A percentile compares a stretch with the other conserved stretches of the same genome.
phyloP scores from a whole-genome alignment of 208 protist species.

The Leishmania martiniquensis region DNA sequence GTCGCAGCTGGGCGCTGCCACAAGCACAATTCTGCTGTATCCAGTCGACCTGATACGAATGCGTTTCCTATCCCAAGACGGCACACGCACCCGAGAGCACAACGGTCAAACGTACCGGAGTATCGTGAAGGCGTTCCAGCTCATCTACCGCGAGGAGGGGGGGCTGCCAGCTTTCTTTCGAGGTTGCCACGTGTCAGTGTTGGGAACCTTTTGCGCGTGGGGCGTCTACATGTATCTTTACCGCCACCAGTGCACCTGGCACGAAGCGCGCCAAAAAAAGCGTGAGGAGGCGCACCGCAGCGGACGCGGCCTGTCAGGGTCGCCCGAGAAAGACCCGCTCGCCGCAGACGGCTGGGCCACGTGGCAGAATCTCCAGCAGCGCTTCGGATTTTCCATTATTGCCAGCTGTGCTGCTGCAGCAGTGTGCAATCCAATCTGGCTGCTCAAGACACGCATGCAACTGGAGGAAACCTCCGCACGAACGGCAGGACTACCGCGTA shows the following conservation, averaged over 20 bases:
- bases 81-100: slow-evolving; percentile 65
- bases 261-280: slow-evolving; percentile 14
- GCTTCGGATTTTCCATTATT: slow-evolving; percentile 56
- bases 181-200: slow-evolving; percentile 68
- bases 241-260: slow-evolving; percentile 41
- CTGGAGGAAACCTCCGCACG: slow-evolving; percentile 52
- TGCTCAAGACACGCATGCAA: slow-evolving; percentile 92
- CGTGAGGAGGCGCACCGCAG: not conserved
- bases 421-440: slow-evolving; percentile 87
- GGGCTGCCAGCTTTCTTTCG: slow-evolving; percentile 60
- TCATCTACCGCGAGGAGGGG: slow-evolving; percentile 62
- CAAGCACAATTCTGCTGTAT: slow-evolving; percentile 76
- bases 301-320: not conserved
- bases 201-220: slow-evolving; percentile 68
- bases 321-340: not conserved
- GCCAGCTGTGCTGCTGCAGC: slow-evolving; percentile 68
- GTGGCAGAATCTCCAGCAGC: slow-evolving; percentile 47
- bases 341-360: not conserved
- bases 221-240: slow-evolving; percentile 92
- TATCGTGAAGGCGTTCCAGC: slow-evolving; percentile 30
- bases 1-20: slow-evolving; percentile 55
- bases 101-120: slow-evolving; percentile 76
- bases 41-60: slow-evolving; percentile 91
- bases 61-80: slow-evolving; percentile 89
- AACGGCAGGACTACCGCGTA: slow-evolving; percentile 23